phyloP scores from a whole-genome alignment of 148 eudicot genomes.

The Vaccinium myrtillus region DNA sequence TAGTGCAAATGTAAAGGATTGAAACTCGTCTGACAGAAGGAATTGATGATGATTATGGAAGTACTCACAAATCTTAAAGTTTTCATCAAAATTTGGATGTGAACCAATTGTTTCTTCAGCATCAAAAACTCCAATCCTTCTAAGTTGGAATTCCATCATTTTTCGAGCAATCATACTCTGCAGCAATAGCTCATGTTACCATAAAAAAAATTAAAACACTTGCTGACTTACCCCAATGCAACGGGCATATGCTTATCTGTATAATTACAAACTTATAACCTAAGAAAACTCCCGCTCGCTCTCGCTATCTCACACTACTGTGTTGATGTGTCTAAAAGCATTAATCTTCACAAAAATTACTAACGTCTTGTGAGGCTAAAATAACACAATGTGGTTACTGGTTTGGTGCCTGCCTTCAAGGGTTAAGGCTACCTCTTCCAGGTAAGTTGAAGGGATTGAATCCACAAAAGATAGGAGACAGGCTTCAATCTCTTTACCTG shows the following conservation, averaged over 20 bases:
- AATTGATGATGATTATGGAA: constrained; percentile 6
- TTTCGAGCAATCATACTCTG: constrained; percentile 97
- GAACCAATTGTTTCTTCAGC: constrained; percentile 76
- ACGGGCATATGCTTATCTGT: background rate
- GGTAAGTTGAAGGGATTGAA: background rate
- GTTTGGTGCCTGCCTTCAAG: background rate
- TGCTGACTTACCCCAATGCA: background rate
- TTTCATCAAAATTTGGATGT: constrained; percentile 82
- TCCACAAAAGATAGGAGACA: background rate
- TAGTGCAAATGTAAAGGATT: background rate
- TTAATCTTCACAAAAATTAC: background rate
- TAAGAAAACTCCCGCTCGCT: background rate
- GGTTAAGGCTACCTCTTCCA: background rate
- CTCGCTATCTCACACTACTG: background rate
- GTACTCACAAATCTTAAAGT: constrained; percentile 79
- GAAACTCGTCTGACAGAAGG: constrained; percentile 9
- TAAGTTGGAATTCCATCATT: constrained; percentile 86
- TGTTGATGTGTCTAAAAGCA: background rate
- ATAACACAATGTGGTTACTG: background rate
- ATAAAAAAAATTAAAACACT: background rate
- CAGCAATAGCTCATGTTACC: constrained; percentile 17
- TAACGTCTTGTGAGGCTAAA: background rate
- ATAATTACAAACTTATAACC: background rate
- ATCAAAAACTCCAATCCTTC: constrained; percentile 74
- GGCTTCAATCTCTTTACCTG: background rate